These are phyloP conservation scores for Phaeosphaeriaceae sp. DNA, from an alignment of 2,329 filamentous ascomycete genomes.

Conservation along the genomic window DNA sequence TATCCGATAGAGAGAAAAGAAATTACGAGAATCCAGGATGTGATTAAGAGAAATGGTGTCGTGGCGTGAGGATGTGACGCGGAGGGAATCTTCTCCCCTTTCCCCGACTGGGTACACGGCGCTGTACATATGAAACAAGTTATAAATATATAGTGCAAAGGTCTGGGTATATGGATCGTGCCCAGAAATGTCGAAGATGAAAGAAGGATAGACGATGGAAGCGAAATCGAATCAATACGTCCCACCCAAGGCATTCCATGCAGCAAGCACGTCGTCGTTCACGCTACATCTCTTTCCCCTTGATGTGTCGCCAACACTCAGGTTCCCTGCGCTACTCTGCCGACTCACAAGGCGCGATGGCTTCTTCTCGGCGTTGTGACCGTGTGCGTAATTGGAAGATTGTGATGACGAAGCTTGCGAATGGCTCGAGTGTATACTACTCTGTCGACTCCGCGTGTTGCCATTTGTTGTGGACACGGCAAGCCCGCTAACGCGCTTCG, in stretches of 20 bases:
- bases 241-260: conserved; percentile 56
- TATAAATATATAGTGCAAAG: not conserved
- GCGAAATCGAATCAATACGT: conserved; percentile 22
- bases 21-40: not conserved
- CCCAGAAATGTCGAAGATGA: not conserved
- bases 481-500: conserved; percentile 22
- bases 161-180: not conserved
- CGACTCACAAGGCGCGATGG: conserved; percentile 25
- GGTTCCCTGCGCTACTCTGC: conserved; percentile 32
- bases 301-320: conserved; percentile 21
- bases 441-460: conserved; percentile 24
- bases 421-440: conserved; percentile 27
- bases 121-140: not conserved
- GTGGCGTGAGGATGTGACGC: not conserved
- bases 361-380: conserved; percentile 12
- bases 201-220: not conserved
- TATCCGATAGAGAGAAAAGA: not conserved
- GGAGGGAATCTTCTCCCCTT: not conserved
- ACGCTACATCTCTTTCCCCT: conserved; percentile 45
- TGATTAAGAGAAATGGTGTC: not conserved
- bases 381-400: conserved; percentile 13
- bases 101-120: not conserved
- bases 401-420: conserved; percentile 17
- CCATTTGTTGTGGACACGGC: conserved; percentile 20
- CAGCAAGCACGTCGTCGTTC: conserved; percentile 55